A percentile compares a stretch with the other conserved stretches of the same genome.
These are phyloP conservation scores for Lachancea sp. DNA, from an alignment of 805 yeast genomes.

Conservation along the genomic window DNA sequence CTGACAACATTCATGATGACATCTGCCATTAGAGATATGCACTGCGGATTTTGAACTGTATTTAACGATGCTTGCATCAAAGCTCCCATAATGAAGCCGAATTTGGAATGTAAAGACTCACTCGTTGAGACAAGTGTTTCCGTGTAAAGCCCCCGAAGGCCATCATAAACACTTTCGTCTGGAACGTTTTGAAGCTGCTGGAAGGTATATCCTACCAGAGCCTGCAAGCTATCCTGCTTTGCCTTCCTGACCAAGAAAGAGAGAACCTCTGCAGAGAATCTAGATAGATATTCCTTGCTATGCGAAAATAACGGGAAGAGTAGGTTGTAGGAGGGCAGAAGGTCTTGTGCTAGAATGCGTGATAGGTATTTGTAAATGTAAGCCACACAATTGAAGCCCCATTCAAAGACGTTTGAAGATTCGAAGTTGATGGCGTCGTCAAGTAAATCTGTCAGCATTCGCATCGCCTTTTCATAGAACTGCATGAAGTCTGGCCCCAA, in stretches of 20 bases:
- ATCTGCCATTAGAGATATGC: slow-evolving; percentile 49
- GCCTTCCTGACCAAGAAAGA: slow-evolving; percentile 77
- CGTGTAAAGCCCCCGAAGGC: slow-evolving; percentile 56
- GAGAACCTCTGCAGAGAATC: slow-evolving; percentile 87
- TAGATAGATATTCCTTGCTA: slow-evolving; percentile 57
- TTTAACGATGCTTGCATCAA: slow-evolving; percentile 34
- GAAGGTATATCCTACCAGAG: slow-evolving; percentile 42
- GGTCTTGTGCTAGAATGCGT: slow-evolving; percentile 51
- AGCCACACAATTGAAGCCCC: slow-evolving; percentile 79
- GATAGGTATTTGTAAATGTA: slow-evolving; percentile 84
- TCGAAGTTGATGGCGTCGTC: slow-evolving; percentile 42
- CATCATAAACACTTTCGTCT: slow-evolving; percentile 44
- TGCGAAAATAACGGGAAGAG: slow-evolving; percentile 57
- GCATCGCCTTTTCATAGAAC: slow-evolving; percentile 51
- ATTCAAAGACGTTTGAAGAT: slow-evolving; percentile 62
- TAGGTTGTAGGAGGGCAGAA: slow-evolving; percentile 61
- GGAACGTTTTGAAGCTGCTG: slow-evolving; percentile 32
- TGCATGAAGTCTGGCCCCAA: slow-evolving; percentile 84
- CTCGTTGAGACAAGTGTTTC: slow-evolving; percentile 71
- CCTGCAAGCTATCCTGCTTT: slow-evolving; percentile 39
- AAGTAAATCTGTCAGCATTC: slow-evolving; percentile 41
- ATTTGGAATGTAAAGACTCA: slow-evolving; percentile 69
- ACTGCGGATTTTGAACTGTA: slow-evolving; percentile 5
- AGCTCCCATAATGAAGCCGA: slow-evolving; percentile 43
- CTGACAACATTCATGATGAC: slow-evolving; percentile 46